These are phyloP conservation scores for Ophiorrhiza pumila DNA, from an alignment of 257 asterid species.

Conservation along the genomic window DNA sequence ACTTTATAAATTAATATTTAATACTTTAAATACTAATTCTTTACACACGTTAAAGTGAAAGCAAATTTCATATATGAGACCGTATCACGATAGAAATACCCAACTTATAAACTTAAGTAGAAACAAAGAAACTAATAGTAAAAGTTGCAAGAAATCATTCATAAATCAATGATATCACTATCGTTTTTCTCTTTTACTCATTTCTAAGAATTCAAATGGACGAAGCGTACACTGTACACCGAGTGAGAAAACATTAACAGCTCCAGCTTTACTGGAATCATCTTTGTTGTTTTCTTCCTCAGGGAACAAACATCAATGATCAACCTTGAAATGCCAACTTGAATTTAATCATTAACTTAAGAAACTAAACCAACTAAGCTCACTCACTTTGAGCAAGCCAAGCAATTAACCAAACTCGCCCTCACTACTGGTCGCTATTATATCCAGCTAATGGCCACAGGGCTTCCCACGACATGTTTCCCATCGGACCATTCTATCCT, in stretches of 20 bases:
- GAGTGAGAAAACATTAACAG: constrained; percentile 10
- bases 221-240: constrained; percentile 8
- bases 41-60: too few relatives aligned
- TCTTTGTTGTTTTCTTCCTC: constrained; percentile 2
- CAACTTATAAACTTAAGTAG: too few relatives aligned
- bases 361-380: not conserved
- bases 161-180: not conserved
- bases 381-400: constrained; percentile 18
- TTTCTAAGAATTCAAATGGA: not conserved
- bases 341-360: not conserved
- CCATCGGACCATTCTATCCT: constrained; percentile 90
- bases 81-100: too few relatives aligned
- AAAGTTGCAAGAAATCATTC: too few relatives aligned
- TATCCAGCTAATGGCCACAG: constrained; percentile 70
- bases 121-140: too few relatives aligned
- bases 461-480: constrained; percentile 77
- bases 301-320: not conserved
- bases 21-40: too few relatives aligned
- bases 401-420: not conserved
- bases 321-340: not conserved
- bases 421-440: constrained; percentile 10
- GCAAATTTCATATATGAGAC: too few relatives aligned
- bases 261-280: constrained; percentile 17
- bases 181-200: not conserved
- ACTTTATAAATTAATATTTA: too few relatives aligned